Evolutionary conservation across 2,329 filamentous ascomycete species (phyloP), one percentile per base, ranked within the genome.

Genomic region (Aspergillus fructus): DNA sequence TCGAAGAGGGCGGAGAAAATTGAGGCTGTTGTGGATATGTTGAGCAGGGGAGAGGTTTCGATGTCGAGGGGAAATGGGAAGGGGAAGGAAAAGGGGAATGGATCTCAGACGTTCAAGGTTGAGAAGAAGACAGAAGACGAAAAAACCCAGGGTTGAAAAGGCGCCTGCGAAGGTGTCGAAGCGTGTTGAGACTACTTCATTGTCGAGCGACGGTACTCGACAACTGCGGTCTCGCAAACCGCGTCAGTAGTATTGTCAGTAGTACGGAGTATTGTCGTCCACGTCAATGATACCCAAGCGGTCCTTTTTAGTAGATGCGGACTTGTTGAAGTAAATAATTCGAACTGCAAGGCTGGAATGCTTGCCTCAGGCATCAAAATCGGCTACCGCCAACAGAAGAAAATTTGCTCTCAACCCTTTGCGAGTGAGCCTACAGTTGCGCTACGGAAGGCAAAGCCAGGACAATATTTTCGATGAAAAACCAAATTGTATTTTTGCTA

Each of bases 201-300:
- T 17, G 11, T 15, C 13, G 12, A 21, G 33, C 17, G 15, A 17
- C 7, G 39, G 37, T 49, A 23, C 23, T 2, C 34, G 53, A 30
- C 53, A 43, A 49, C 30, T 55, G 37, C 43, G 53, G 45, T 41
- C 45, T 17, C 21, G 45, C 23, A 53, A 42, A 33, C 24, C 24
- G 3, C 49, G 15, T 30, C 9, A 5, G 5, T 34, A 21, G 34
- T 9, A 24, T 9, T 30, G 27, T 30, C 9, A 4, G 5, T 34
- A 15, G 34, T n/a, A n/a, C n/a, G n/a, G n/a, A n/a, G n/a, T 8
- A 49, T 9, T 30, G 27, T 30, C 9, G 9, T 49, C 4, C 23
- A 19, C 6, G 9, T 37, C 5, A 37, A 37, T 37, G 34, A 37
- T 37, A 37, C 34, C 34, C 34, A 37, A 27, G 34, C 34, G 13